Evolutionary conservation across 2,329 filamentous ascomycete species (phyloP).

Genomic region (Xylariomycetidae sp.): DNA sequence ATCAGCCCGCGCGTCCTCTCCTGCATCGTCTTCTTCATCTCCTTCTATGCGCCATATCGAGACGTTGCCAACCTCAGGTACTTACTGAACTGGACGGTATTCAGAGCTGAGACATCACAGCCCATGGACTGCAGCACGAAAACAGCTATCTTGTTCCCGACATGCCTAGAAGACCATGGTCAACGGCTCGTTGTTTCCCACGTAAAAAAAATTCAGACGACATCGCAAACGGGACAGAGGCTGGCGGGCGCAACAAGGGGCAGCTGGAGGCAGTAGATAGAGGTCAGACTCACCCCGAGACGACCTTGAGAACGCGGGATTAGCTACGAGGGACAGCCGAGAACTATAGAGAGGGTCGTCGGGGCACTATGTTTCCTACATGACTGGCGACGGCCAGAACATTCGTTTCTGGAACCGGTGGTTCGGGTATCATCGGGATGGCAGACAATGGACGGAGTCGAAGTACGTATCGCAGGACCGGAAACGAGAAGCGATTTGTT

Average conservation of each 20-base stretch:
- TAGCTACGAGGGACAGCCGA: conserved; percentile 27
- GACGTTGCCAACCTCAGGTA: no score
- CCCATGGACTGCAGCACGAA: conserved; percentile 92
- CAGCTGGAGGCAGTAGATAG: conserved; percentile 4
- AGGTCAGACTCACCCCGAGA: conserved; percentile 67
- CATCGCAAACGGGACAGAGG: no score
- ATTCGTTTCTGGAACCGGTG: conserved; percentile 51
- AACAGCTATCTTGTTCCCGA: conserved; percentile 95
- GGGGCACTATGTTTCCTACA: conserved; percentile 48
- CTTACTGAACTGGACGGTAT: conserved; percentile 97
- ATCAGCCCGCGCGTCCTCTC: no score
- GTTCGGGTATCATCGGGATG: conserved; percentile 38
- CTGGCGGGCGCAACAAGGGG: conserved; percentile 10
- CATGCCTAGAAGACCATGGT: no score
- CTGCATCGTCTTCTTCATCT: no score
- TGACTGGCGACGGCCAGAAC: conserved; percentile 91
- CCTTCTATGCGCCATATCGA: no score
- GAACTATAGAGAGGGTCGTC: conserved; percentile 12
- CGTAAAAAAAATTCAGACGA: no score
- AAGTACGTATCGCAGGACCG: no score
- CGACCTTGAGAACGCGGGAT: conserved; percentile 50
- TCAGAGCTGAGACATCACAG: conserved; percentile 88
- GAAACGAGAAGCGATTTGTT: no score
- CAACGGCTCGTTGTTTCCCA: no score
- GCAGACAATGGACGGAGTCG: no score